Base-by-base conservation (phyloP, 192 early-diverging fungal genomes). In the Coemansia sp. region DNA sequence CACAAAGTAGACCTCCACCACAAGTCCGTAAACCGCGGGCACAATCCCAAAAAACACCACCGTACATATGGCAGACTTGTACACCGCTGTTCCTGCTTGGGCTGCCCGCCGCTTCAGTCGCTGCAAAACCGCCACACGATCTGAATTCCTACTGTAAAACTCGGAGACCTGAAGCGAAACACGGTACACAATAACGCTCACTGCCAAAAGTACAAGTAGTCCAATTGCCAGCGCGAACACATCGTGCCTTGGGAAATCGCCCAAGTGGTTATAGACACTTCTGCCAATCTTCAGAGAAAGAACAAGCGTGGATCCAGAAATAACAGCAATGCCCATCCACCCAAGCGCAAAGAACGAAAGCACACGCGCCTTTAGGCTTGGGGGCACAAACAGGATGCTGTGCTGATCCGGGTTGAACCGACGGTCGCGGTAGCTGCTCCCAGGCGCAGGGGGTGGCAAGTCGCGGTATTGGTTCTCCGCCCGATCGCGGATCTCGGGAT, bases 341-440 rank as follows among this genome's bases (percentile, higher is more conserved):
- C 69, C 73, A 11, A 73, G 40, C 17, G 43, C 59, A 33, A 82
- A 11, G 10, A 79, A 72, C 33, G 49, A 50, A 11, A 49, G 36
- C 36, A 81, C 49, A 2, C 65, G 66, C 58, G 45, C 10, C 8
- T 55, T 52, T 35, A 82, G 59, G 2, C 20, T 25, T 5, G 88
- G 85, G 40, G 97, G 96, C 20, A 89, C 84, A 78, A 95, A 95
- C 3, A 99, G 89, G 29, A 93, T 78, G 0, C 83, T 89, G 63
- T 94, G 93, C 46, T 90, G 73, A 14, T 63, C 66, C 36, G 66
- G 66, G 42, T 69, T 67, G 67, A 76, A 83, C 14, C 76, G 66
- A 33, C 83, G 66, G 55, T 83, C 86, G 19, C 86, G 86, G 63
- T 85, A 86, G 66, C 83, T 72, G 22, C 76, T 70, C 15, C 67